Evolutionary conservation across 495 filamentous ascomycete species (phyloP), one percentile per base, ranked within the genome.

Genomic region (Talaromyces adpressus): DNA sequence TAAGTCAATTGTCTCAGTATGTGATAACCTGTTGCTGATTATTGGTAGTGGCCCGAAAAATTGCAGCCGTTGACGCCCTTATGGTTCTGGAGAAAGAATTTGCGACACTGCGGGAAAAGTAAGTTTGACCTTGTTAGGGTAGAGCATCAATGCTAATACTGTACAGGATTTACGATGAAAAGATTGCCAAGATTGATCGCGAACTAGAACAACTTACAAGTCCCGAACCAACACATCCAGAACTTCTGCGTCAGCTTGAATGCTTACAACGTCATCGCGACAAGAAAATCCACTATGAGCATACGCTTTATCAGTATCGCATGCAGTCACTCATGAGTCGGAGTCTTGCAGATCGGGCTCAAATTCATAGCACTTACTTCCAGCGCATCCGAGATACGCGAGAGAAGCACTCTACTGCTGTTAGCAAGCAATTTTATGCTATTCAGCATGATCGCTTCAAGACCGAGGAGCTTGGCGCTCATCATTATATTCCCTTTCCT

Each of bases 401-500:
- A 29, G 94, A 97, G 67, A 79, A 78, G 57, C 83, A 89, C n/a
- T 81, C 97, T 5, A 88, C 91, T 65, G 79, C 85, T 63, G 82
- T 93, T 63, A 93, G 91, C 71, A 86, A 91, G 71, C 85, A 92
- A 64, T 93, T 90, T 78, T 95, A 96, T 73, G 86, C 91, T 63
- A 91, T 97, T 64, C 92, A 97, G 70, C 88, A 92, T 73, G 92
- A 97, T 71, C 85, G 93, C 57, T 85, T 93, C 75, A 89, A 89
- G 67, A 85, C 86, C 59, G 91, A 93, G 69, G 88, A 88, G 66
- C 83, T 89, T 62, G 88, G 95, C 67, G 87, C 89, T 54, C 90
- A 94, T 71, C 91, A 88, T 67, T 85, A 82, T 59, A 85, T 91
- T 64, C 84, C 82, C 54, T 94, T 92, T 72, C 88, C 87, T 20